Conservation (phyloP, 176 grass and related monocot genomes). For the Microstegium vimineum region DNA sequence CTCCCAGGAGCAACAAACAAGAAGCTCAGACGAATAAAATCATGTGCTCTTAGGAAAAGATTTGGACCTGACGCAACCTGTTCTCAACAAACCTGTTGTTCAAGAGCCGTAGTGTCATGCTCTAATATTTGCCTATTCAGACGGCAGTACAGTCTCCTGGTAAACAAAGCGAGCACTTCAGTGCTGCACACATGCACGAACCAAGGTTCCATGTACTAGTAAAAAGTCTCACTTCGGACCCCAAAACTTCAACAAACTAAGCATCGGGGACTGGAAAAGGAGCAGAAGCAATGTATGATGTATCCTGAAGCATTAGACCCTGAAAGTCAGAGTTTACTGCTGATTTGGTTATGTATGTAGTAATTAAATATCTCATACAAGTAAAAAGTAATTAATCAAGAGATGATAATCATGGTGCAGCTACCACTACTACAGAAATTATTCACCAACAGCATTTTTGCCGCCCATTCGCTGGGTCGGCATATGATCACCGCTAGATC, state of each 20-base stretch:
- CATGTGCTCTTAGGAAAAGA: slow-evolving; percentile 29
- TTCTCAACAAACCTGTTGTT: slow-evolving; percentile 19
- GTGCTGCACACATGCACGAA: not conserved
- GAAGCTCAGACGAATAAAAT: slow-evolving; percentile 24
- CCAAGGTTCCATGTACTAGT: not conserved
- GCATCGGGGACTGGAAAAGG: not conserved
- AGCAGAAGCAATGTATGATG: not conserved
- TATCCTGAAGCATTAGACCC: not conserved
- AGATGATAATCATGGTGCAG: slow-evolving; percentile 6
- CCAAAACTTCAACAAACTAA: not conserved
- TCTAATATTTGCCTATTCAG: not conserved
- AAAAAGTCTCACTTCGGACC: not conserved
- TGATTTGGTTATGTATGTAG: not conserved
- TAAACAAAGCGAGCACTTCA: not conserved
- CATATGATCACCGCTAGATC: not conserved
- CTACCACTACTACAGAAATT: not conserved
- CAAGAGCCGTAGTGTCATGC: slow-evolving; percentile 7
- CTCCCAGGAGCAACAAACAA: slow-evolving; percentile 35
- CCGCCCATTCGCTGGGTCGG: accelerated
- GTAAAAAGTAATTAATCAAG: not conserved
- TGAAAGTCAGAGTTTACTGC: not conserved
- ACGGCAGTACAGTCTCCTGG: not conserved
- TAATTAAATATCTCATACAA: not conserved
- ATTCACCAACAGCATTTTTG: not conserved
- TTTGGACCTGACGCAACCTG: not conserved